Conservation (phyloP, 129 eudicot genomes). For the Ambrosia artemisiifolia region DNA sequence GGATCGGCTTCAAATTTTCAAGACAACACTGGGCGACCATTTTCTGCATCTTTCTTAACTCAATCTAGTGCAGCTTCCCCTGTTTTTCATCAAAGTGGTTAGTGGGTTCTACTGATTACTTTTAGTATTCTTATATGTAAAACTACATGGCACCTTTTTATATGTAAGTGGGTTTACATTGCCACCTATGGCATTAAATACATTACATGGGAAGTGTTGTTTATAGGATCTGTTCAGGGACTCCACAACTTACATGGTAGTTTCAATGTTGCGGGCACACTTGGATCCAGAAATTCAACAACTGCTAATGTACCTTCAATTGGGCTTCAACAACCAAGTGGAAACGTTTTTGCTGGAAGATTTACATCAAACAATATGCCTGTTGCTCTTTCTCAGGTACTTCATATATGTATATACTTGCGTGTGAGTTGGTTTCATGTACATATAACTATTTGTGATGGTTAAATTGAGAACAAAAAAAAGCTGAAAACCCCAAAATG, state of each 20-base stretch:
- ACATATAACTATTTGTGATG: no score
- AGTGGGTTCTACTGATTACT: slow-evolving; percentile 21
- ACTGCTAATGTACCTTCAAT: slow-evolving; percentile 64
- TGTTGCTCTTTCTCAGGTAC: slow-evolving; percentile 81
- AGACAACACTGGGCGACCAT: slow-evolving; percentile 64
- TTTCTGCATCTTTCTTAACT: slow-evolving; percentile 65
- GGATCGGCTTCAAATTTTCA: slow-evolving; percentile 82
- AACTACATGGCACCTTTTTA: neutral
- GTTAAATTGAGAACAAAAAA: no score
- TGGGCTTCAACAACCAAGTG: slow-evolving; percentile 82
- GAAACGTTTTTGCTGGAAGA: slow-evolving; percentile 78
- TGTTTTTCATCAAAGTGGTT: slow-evolving; percentile 70
- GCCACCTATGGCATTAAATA: neutral
- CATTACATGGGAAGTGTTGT: neutral
- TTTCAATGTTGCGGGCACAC: slow-evolving; percentile 75
- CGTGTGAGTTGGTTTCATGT: no score
- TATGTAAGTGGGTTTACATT: no score
- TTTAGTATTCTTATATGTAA: neutral
- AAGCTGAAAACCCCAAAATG: no score
- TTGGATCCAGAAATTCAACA: slow-evolving; percentile 80
- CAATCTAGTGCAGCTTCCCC: slow-evolving; percentile 93
- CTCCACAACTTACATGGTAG: slow-evolving; percentile 75
- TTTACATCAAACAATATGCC: slow-evolving; percentile 73
- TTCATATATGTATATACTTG: neutral
- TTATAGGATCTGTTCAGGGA: slow-evolving; percentile 73